Percentiles rank a stretch among this genome's conserved stretches.
phyloP scores from a whole-genome alignment of 352 stramenopile species.

The Phytopythium litorale region DNA sequence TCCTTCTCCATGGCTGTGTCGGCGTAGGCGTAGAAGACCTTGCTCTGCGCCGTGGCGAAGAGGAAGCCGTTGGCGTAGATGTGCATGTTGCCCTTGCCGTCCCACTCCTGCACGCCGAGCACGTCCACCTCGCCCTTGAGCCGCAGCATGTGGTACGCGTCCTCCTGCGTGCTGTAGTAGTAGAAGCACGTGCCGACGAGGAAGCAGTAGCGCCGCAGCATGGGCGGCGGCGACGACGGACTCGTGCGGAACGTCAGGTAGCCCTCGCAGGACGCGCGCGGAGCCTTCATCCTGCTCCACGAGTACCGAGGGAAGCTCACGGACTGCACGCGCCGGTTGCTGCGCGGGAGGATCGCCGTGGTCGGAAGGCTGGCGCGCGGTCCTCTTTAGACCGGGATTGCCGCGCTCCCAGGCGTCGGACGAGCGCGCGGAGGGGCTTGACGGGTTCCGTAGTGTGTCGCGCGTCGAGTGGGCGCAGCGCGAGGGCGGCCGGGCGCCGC shows the following conservation, averaged over 20 bases:
- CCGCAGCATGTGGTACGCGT: constrained; percentile 87
- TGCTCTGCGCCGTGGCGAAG: constrained; percentile 85
- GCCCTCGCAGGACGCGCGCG: constrained; percentile 78
- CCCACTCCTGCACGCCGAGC: constrained; percentile 88
- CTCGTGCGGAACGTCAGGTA: constrained; percentile 86
- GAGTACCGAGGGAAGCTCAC: constrained; percentile 20
- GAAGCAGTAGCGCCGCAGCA: constrained; percentile 86
- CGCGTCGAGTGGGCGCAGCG: neutral
- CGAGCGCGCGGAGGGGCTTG: neutral
- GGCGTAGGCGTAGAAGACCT: constrained; percentile 88
- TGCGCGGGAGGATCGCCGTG: constrained; percentile 19
- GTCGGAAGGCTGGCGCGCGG: neutral
- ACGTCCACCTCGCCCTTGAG: constrained; percentile 87
- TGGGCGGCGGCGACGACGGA: constrained; percentile 81
- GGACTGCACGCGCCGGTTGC: constrained; percentile 10
- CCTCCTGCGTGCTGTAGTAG: constrained; percentile 90
- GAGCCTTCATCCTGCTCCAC: constrained; percentile 72
- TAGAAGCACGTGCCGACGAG: constrained; percentile 85
- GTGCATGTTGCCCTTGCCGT: constrained; percentile 91
- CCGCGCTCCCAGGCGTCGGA: neutral
- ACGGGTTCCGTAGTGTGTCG: neutral
- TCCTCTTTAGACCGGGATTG: neutral
- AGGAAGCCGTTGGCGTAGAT: constrained; percentile 89
- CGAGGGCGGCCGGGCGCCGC: neutral
- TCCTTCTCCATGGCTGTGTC: constrained; percentile 89